phyloP scores from a whole-genome alignment of 192 early-diverging fungal genomes.

The Cladochytrium replicatum region DNA sequence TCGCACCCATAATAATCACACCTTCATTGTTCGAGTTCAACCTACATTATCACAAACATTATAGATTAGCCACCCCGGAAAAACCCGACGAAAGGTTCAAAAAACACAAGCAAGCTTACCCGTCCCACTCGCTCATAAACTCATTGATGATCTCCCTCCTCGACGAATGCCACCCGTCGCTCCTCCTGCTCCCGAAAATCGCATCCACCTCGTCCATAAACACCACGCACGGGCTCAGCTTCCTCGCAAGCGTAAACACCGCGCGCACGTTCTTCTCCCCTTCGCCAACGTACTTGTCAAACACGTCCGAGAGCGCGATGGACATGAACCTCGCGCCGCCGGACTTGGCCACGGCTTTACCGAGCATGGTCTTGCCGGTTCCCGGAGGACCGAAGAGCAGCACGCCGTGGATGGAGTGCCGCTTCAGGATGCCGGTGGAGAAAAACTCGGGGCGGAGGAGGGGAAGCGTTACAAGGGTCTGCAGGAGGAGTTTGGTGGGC shows the following conservation, averaged over 20 bases:
- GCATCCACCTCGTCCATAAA: constrained; percentile 96
- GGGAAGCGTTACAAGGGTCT: constrained; percentile 53
- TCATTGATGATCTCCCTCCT: constrained; percentile 61
- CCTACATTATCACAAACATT: constrained; percentile 10
- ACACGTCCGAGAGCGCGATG: constrained; percentile 84
- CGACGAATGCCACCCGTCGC: constrained; percentile 37
- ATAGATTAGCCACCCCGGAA: no score
- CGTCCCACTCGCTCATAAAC: constrained; percentile 98
- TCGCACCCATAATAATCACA: constrained; percentile 76
- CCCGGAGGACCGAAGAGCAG: constrained; percentile 51
- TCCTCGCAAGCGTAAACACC: constrained; percentile 84
- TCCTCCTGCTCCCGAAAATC: constrained; percentile 64
- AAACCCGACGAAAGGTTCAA: no score
- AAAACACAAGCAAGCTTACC: constrained; percentile 19
- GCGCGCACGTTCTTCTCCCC: constrained; percentile 95
- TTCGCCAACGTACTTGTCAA: constrained; percentile 97
- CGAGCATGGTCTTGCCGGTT: constrained; percentile 38
- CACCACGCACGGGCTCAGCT: constrained; percentile 89
- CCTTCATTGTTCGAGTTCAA: constrained; percentile 54
- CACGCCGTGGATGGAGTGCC: constrained; percentile 39
- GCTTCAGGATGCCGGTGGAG: constrained; percentile 51
- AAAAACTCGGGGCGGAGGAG: constrained; percentile 35
- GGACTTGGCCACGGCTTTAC: constrained; percentile 57
- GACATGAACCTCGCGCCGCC: constrained; percentile 93
- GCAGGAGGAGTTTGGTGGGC: constrained; percentile 73